A percentile compares a stretch with the other conserved stretches of the same genome.
These are phyloP conservation scores for Plectranthus barbatus DNA, from an alignment of 257 asterid species.

Conservation along the genomic window DNA sequence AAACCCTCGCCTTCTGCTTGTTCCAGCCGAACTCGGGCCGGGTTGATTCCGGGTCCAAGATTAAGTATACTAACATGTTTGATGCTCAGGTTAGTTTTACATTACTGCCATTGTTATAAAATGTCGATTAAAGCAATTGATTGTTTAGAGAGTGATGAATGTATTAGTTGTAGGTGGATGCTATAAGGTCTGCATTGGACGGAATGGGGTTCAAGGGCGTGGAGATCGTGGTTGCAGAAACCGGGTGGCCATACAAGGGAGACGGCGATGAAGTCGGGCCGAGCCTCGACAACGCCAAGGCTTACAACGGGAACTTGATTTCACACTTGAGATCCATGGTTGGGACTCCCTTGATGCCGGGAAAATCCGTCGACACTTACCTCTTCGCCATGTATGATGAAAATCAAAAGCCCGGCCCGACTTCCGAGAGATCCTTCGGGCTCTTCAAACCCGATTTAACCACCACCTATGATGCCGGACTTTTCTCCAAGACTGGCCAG, in stretches of 20 bases:
- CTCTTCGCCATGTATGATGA: constrained; percentile 68
- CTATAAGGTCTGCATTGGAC: constrained; percentile 49
- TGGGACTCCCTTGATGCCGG: constrained; percentile 80
- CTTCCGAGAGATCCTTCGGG: constrained; percentile 61
- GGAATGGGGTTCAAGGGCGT: constrained; percentile 51
- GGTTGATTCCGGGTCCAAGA: constrained; percentile 46
- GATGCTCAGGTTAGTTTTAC: constrained; percentile 58
- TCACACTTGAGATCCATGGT: constrained; percentile 51
- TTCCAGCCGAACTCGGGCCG: constrained; percentile 65
- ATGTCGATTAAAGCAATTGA: too few relatives aligned
- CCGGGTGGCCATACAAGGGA: constrained; percentile 84
- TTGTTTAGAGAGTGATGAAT: background rate
- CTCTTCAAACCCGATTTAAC: constrained; percentile 58
- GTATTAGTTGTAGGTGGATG: constrained; percentile 39
- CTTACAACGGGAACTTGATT: constrained; percentile 49
- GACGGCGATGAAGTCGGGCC: constrained; percentile 56
- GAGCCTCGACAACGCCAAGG: constrained; percentile 61
- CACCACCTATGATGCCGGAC: constrained; percentile 41
- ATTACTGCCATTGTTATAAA: too few relatives aligned
- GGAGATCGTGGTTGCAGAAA: constrained; percentile 66
- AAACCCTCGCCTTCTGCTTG: constrained; percentile 64
- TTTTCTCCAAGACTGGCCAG: constrained; percentile 33
- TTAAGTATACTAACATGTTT: constrained; percentile 66
- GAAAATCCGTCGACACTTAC: constrained; percentile 52
- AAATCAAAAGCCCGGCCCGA: constrained; percentile 62